Evolutionary conservation across 306 rosid species (phyloP).

Genomic region (Coriaria nepalensis): DNA sequence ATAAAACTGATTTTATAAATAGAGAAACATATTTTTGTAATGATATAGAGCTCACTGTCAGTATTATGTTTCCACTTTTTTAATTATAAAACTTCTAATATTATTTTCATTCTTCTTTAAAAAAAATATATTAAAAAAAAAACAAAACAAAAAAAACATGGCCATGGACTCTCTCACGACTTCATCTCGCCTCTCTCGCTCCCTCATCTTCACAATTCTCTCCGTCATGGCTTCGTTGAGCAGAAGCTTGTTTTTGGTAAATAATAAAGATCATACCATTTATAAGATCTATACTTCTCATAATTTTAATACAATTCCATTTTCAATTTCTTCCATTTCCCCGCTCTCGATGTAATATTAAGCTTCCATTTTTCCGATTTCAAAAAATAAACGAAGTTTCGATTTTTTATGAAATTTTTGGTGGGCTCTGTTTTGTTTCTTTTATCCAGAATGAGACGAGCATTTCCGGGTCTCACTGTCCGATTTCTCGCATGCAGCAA

Average conservation of each 20-base stretch:
- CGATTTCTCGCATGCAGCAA: slow-evolving; percentile 25
- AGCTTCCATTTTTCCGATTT: too few relatives aligned
- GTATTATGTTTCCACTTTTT: too few relatives aligned
- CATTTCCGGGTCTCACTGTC: slow-evolving; percentile 20
- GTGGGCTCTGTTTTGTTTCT: not conserved
- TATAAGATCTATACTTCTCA: slow-evolving; percentile 13
- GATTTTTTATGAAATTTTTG: not conserved
- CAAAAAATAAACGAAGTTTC: not conserved
- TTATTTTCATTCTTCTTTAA: too few relatives aligned
- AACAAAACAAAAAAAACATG: too few relatives aligned
- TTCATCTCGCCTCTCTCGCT: slow-evolving; percentile 13
- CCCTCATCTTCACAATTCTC: not conserved
- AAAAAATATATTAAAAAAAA: too few relatives aligned
- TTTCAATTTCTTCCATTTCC: too few relatives aligned
- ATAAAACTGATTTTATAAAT: too few relatives aligned
- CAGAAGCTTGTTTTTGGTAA: slow-evolving; percentile 44
- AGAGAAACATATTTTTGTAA: too few relatives aligned
- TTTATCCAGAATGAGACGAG: slow-evolving; percentile 33
- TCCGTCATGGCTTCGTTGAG: slow-evolving; percentile 35
- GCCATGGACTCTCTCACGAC: not conserved
- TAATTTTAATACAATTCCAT: not conserved
- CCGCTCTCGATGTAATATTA: too few relatives aligned
- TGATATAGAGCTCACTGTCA: too few relatives aligned
- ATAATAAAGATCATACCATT: slow-evolving; percentile 7
- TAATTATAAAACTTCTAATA: too few relatives aligned